A percentile compares a stretch with the other conserved stretches of the same genome.
These are phyloP conservation scores for Endocladia muricata DNA, from an alignment of 31 red algal genomes.

Conservation along the genomic window DNA sequence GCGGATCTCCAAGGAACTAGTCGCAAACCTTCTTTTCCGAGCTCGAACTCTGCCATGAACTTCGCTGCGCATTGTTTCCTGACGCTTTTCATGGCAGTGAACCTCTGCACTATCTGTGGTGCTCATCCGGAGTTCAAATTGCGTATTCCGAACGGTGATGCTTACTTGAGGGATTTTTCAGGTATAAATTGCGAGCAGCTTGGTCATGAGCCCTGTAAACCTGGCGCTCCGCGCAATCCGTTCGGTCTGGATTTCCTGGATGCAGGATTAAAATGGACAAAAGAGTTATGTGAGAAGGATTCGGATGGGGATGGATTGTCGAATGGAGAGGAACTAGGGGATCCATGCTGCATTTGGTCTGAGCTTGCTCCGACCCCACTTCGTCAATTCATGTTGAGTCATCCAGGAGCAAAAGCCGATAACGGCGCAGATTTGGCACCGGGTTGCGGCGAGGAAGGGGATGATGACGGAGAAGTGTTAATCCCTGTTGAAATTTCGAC, in stretches of 20 bases:
- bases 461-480: background rate
- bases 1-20: too few species aligned
- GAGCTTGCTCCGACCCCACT: slow-evolving; percentile 2
- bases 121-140: slow-evolving; percentile 11
- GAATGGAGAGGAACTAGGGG: slow-evolving; percentile 81
- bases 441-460: too few species aligned
- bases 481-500: too few species aligned
- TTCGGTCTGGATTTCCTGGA: slow-evolving; percentile 66
- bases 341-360: slow-evolving; percentile 73
- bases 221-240: slow-evolving; percentile 45
- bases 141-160: slow-evolving; percentile 56
- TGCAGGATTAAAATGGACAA: slow-evolving; percentile 34
- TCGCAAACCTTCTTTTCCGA: too few species aligned
- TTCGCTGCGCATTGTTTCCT: too few species aligned
- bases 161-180: background rate
- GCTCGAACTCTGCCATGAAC: too few species aligned
- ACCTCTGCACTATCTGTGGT: background rate
- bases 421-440: slow-evolving; percentile 4
- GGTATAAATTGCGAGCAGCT: slow-evolving; percentile 34
- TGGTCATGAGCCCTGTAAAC: slow-evolving; percentile 35
- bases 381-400: slow-evolving; percentile 9
- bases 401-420: slow-evolving; percentile 24
- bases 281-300: slow-evolving; percentile 56
- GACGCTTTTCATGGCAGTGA: background rate
- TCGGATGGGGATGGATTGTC: slow-evolving; percentile 75